Base-by-base conservation (phyloP, 768 basidiomycete species). In the Termitomyces sp. region DNA sequence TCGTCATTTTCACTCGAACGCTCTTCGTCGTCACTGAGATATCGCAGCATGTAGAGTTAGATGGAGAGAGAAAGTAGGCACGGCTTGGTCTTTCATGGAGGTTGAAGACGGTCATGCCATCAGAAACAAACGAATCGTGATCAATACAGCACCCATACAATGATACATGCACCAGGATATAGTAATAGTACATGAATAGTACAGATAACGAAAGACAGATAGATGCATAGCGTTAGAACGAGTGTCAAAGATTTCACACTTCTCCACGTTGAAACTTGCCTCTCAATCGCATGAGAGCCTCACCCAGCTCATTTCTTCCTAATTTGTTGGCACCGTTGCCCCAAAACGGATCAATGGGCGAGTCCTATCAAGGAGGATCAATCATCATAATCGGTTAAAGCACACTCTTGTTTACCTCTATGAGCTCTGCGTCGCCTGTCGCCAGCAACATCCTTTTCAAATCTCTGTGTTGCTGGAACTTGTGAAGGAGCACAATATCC, bases 221-320 rank as follows among this genome's bases (percentile, higher is more conserved):
- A n/a, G n/a, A 30, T 30, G n/a, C 10, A 42, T 22, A 20, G 1
- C n/a, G 33, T 20, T 13, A 30, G 3, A 32, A 14, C 33, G 22
- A 13, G 20, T 27, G 46, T 27, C 14, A 6, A 18, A 24, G 3
- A 30, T 6, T 27, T 59, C 50, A 65, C 5, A 27, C 30, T 51
- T 53, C 57, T 53, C 67, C 73, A 65, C 80, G 43, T 52, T 27
- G 81, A 54, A 88, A 72, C 67, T 78, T 79, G 36, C 73, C 70
- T 59, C 89, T 77, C 65, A 91, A 71, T 61, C 86, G 80, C 64
- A 83, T 80, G 18, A 90, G 76, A 12, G 85, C 82, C 65, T 86
- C 88, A 27, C 89, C 89, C 30, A 91, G 81, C 68, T 91, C 86
- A 61, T 91, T 91, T 42, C 82, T 81, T 12, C 89, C 89, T 62